Conservation (phyloP, 2,329 filamentous ascomycete species). For the Stemphylium vesicarium region DNA sequence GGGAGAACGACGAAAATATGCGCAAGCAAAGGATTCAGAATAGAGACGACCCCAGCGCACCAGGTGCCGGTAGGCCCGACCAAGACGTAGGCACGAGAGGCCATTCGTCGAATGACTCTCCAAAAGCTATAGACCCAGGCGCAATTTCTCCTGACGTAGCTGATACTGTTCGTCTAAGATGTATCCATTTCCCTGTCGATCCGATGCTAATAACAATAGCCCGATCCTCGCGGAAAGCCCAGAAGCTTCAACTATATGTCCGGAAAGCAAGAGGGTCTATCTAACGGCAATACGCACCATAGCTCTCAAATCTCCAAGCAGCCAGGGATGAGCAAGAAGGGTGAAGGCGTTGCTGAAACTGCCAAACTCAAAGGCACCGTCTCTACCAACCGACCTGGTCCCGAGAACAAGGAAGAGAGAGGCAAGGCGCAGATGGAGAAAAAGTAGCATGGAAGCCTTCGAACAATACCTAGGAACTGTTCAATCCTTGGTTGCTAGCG, state of each 20-base stretch:
- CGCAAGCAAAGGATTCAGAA: neutral
- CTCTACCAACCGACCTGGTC: constrained; percentile 39
- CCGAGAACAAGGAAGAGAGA: constrained; percentile 43
- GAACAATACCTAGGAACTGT: no score
- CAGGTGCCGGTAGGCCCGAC: constrained; percentile 2
- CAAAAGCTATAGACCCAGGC: neutral
- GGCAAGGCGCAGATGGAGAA: constrained; percentile 37
- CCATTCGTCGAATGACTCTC: neutral
- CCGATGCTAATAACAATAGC: constrained; percentile 25
- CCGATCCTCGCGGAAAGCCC: constrained; percentile 35
- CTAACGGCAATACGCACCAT: constrained; percentile 60
- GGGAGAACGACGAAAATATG: constrained; percentile 1
- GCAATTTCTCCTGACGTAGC: constrained; percentile 31
- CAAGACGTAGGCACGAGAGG: neutral
- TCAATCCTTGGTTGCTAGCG: no score
- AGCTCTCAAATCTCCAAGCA: constrained; percentile 53
- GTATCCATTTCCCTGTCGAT: neutral
- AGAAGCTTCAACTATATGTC: constrained; percentile 51
- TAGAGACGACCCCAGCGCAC: neutral
- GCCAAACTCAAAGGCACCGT: constrained; percentile 56
- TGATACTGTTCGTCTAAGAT: constrained; percentile 31
- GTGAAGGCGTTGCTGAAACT: constrained; percentile 62
- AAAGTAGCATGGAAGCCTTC: constrained; percentile 5
- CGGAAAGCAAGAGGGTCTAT: constrained; percentile 60
- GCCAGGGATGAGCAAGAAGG: constrained; percentile 60